Evolutionary conservation across 306 rosid species (phyloP), one percentile per base, ranked within the genome.

Genomic region (Cucumis hystrix): DNA sequence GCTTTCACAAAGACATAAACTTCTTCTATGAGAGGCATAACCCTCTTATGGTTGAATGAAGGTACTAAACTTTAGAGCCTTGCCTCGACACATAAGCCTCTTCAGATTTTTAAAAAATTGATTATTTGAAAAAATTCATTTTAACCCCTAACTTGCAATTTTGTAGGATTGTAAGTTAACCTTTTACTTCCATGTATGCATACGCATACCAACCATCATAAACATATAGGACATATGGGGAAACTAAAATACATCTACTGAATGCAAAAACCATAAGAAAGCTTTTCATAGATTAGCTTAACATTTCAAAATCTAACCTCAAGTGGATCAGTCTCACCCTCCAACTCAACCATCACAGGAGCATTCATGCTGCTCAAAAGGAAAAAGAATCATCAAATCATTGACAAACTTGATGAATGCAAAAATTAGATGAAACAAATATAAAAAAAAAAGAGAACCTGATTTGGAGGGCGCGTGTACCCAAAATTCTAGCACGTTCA

Each of bases 291-390:
- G 8, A 51, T 28, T 52, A 73, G 62, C 49, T 52, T 9, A 35
- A 62, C 7, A 20, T 7, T 30, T 9, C 41, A 43, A 37, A 78
- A 23, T 59, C 77, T 81, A 84, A 94, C 97, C 97, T 94, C 96
- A 54, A 92, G 96, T 16, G 98, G 96, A 71, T 94, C 98, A 47
- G 96, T 94, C 82, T 94, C 98, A 33, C 98, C 96, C 86, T 91
- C 95, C 84, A 94, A 85, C 88, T 92, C 97, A 1, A 92, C 98
- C 97, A 94, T 91, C 18, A 94, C 95, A 83, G 98, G 98, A 37
- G 97, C 97, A 76, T 94, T 94, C 98, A 94, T 91, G 84, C 98
- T 90, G 97, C 60, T 49, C 78, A 82, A 17, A 79, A 68, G 70
- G 56, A 56, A 79, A 61, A 7, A 49, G 75, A 69, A 25, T 78